A percentile compares a stretch with the other conserved stretches of the same genome.
Conservation (phyloP, 805 yeast species). For the Priceomyces castillae region DNA sequence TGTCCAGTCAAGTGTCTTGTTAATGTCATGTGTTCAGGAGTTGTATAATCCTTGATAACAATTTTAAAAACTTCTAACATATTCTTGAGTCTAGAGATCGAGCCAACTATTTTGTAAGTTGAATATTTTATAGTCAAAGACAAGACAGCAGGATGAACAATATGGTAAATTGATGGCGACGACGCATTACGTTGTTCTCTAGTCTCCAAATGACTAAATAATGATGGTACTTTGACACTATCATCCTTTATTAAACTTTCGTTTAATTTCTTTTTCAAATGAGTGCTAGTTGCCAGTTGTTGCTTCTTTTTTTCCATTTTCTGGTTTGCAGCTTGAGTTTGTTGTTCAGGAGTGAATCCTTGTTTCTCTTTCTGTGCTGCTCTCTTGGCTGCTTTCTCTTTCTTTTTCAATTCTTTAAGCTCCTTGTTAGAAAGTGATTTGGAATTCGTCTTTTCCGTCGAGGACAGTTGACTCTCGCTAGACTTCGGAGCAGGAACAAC, state of each 20-base stretch:
- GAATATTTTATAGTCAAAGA: conserved; percentile 77
- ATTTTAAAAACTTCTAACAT: conserved; percentile 82
- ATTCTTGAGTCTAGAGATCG: conserved; percentile 77
- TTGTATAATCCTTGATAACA: conserved; percentile 74
- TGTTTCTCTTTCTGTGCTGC: conserved; percentile 79
- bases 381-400: conserved; percentile 88
- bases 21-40: conserved; percentile 82
- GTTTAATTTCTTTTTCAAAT: conserved; percentile 52
- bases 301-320: conserved; percentile 42
- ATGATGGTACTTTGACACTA: conserved; percentile 48
- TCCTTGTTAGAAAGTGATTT: conserved; percentile 64
- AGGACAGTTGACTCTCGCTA: background rate
- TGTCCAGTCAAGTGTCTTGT: conserved; percentile 86
- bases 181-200: conserved; percentile 68
- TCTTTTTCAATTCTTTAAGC: conserved; percentile 80
- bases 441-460: background rate
- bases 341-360: conserved; percentile 51
- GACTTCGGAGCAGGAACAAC: conserved; percentile 3
- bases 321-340: conserved; percentile 40
- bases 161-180: conserved; percentile 55
- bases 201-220: conserved; percentile 78
- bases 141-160: conserved; percentile 84
- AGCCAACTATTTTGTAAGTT: conserved; percentile 84
- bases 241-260: conserved; percentile 47
- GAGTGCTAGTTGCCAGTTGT: conserved; percentile 46